Base-by-base conservation (phyloP, 768 basidiomycete genomes). In the Butyriboletus loyo region DNA sequence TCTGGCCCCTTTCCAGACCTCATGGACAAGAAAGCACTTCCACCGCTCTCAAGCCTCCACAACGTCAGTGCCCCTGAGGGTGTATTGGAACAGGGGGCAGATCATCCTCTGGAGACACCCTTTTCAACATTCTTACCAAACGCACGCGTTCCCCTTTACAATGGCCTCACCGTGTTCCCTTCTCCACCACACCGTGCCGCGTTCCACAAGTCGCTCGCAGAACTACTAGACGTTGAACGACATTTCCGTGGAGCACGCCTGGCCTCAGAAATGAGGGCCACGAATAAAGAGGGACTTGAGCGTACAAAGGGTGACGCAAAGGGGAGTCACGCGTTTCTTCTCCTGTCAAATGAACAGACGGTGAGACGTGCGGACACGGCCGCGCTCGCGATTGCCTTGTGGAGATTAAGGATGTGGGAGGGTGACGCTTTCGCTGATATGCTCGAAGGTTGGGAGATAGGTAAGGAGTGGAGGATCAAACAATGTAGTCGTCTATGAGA, bases 331-430 rank as follows among this genome's bases (percentile, higher is more conserved):
- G 89, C 87, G 8, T 90, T 88, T 62, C 58, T 91, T 14, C 60
- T 92, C 14, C 73, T 68, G 48, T 82, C 87, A 7, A 75, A 81
- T 49, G 72, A 69, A 14, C 66, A 75, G 24, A 81, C 78, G 0
- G 64, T 77, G 17, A 67, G 66, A 49, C 73, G 82, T 34, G 84
- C 77, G 0, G 89, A 92, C 60, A 72, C 80, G 7, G 83, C 78
- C 2, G 77, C 83, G 7, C 71, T 87, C 13, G 86, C 85, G 0
- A 78, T 86, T 38, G 88, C 91, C 1, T 63, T 92, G 17, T 92
- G 90, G 90, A 81, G 91, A 54, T 53, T 91, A 38, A 75, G 84
- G 53, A 83, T 92, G 81, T 93, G 85, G 77, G 85, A 89, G 61
- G 81, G 83, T 2, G 72, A 70, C 37, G 44, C 66, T 4, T 70